Percentiles rank a stretch among this genome's conserved stretches.
Evolutionary conservation across 2,329 filamentous ascomycete species (phyloP).

Genomic region (Fusarium sp.): DNA sequence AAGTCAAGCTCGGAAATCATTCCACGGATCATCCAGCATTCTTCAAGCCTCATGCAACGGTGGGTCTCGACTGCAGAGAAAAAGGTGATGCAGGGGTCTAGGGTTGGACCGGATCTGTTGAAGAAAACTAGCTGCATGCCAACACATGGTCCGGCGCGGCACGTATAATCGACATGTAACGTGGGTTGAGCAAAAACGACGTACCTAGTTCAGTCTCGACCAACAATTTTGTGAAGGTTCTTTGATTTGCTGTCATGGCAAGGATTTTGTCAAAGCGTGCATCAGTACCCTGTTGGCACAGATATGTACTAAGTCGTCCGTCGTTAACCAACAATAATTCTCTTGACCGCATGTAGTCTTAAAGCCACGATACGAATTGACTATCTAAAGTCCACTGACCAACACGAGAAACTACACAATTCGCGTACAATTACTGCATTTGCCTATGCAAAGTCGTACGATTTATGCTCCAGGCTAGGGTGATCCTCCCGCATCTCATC

Average conservation of each 20-base stretch:
- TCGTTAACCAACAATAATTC: background rate
- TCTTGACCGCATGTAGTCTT: background rate
- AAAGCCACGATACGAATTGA: background rate
- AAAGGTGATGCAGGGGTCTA: background rate
- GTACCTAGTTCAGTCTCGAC: background rate
- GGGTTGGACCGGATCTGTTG: background rate
- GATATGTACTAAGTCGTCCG: background rate
- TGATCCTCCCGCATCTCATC: background rate
- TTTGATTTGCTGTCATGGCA: background rate
- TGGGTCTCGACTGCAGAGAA: background rate
- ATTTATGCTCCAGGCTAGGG: background rate
- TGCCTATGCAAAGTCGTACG: background rate
- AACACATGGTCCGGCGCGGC: background rate
- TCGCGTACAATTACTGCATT: background rate
- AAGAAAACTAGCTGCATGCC: background rate
- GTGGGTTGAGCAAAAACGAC: background rate
- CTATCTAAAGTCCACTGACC: background rate
- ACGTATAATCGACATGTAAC: background rate
- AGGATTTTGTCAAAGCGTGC: background rate
- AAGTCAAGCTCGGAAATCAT: background rate
- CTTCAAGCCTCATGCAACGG: background rate
- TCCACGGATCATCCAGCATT: background rate
- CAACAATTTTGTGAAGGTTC: background rate
- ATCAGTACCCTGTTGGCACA: background rate
- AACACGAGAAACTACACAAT: background rate